phyloP scores from a whole-genome alignment of 116 monocot genomes.

The Posidonia oceanica region DNA sequence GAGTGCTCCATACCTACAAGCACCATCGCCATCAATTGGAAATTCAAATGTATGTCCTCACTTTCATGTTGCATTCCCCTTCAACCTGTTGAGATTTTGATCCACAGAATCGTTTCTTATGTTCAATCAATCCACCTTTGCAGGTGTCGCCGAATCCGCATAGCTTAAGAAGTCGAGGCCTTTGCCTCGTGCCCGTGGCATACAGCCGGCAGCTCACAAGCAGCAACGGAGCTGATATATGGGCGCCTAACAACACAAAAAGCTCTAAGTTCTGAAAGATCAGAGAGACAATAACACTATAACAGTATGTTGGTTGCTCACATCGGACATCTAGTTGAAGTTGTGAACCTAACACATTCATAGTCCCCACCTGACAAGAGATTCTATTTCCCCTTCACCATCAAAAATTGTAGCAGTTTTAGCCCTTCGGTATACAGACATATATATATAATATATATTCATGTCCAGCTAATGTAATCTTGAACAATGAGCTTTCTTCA shows the following conservation, averaged over 20 bases:
- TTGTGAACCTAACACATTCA: slow-evolving; percentile 2
- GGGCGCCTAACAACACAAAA: slow-evolving; percentile 29
- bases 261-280: background rate
- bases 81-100: no score
- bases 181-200: slow-evolving; percentile 44
- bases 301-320: background rate
- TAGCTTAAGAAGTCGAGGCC: slow-evolving; percentile 40
- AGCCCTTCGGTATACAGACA: background rate
- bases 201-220: slow-evolving; percentile 14
- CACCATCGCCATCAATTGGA: background rate
- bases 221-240: slow-evolving; percentile 68
- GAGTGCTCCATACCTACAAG: slow-evolving; percentile 39
- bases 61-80: background rate
- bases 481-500: slow-evolving; percentile 1
- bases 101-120: background rate
- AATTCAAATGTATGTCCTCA: slow-evolving; percentile 10
- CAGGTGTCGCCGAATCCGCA: background rate
- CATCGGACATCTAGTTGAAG: background rate
- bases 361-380: slow-evolving; percentile 1
- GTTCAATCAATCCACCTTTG: no score
- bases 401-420: background rate
- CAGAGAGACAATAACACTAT: background rate
- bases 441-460: background rate
- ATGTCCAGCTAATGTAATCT: background rate
- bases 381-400: background rate